A percentile compares a stretch with the other conserved stretches of the same genome.
Conservation (phyloP, 306 rosid species). For the Cucumis sativus region DNA sequence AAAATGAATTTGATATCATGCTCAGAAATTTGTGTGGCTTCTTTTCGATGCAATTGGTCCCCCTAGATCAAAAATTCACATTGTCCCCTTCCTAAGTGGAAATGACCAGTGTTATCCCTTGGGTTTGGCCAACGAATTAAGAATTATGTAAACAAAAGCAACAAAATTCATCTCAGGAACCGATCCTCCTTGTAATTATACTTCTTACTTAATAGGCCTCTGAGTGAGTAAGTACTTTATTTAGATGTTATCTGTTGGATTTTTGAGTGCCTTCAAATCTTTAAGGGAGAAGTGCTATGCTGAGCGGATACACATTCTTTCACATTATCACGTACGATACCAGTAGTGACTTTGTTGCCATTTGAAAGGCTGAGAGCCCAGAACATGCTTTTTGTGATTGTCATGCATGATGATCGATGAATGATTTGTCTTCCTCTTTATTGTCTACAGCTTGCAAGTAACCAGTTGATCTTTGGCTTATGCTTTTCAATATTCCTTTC, state of each 20-base stretch:
- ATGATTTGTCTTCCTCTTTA: background rate
- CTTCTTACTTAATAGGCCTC: background rate
- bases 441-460: background rate
- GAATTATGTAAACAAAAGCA: background rate
- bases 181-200: background rate
- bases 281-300: background rate
- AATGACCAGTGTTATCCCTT: background rate
- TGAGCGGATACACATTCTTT: background rate
- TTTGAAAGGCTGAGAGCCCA: background rate
- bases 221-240: background rate
- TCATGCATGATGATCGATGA: background rate
- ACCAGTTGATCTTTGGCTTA: constrained; percentile 4
- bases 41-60: background rate
- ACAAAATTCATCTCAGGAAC: background rate
- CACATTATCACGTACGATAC: background rate
- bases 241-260: background rate
- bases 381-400: background rate
- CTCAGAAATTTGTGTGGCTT: background rate
- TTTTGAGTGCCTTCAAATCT: background rate
- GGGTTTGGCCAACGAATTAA: background rate
- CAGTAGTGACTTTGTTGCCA: background rate
- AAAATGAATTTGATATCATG: background rate
- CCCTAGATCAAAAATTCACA: background rate
- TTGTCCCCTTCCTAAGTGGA: background rate
- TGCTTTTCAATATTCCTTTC: constrained; percentile 8